phyloP scores from a whole-genome alignment of 345 rosid genomes.

The Capsella bursapastoris region DNA sequence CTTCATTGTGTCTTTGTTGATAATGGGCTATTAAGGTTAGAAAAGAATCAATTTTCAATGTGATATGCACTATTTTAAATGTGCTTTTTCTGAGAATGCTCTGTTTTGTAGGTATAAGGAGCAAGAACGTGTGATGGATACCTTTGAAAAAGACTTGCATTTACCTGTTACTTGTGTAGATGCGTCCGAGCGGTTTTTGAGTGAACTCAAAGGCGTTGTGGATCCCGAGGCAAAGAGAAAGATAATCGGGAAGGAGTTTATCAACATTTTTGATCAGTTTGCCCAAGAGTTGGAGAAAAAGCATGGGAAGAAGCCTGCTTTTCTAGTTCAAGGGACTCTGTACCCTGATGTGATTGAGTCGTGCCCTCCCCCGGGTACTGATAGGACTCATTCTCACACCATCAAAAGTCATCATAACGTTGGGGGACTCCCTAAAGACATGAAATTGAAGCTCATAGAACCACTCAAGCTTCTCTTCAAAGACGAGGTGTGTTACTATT shows the following conservation, averaged over 20 bases:
- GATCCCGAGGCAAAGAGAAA: slow-evolving; percentile 95
- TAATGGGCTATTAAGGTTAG: slow-evolving; percentile 88
- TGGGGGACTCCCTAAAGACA: slow-evolving; percentile 98
- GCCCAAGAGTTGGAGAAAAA: slow-evolving; percentile 79
- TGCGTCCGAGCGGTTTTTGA: slow-evolving; percentile 76
- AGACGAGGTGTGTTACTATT: slow-evolving; percentile 70
- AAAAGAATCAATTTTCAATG: background rate
- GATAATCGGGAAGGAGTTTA: slow-evolving; percentile 92
- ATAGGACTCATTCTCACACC: slow-evolving; percentile 90
- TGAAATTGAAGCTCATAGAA: slow-evolving; percentile 95
- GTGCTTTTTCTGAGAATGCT: slow-evolving; percentile 9
- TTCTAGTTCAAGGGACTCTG: slow-evolving; percentile 93
- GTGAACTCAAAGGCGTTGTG: slow-evolving; percentile 81
- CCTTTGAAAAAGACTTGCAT: slow-evolving; percentile 87
- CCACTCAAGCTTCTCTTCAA: slow-evolving; percentile 95
- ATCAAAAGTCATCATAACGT: slow-evolving; percentile 99
- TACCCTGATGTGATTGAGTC: slow-evolving; percentile 98
- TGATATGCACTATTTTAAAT: background rate
- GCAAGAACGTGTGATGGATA: slow-evolving; percentile 90
- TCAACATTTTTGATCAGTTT: slow-evolving; percentile 77
- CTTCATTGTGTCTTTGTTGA: slow-evolving; percentile 97
- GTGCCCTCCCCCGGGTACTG: slow-evolving; percentile 97
- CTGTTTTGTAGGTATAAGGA: slow-evolving; percentile 71
- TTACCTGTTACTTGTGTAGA: slow-evolving; percentile 88
- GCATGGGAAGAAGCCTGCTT: slow-evolving; percentile 78